A percentile compares a stretch with the other conserved stretches of the same genome.
Conservation (phyloP, 1,284 basidiomycete genomes). For the Cryptococcus deneoformans region DNA sequence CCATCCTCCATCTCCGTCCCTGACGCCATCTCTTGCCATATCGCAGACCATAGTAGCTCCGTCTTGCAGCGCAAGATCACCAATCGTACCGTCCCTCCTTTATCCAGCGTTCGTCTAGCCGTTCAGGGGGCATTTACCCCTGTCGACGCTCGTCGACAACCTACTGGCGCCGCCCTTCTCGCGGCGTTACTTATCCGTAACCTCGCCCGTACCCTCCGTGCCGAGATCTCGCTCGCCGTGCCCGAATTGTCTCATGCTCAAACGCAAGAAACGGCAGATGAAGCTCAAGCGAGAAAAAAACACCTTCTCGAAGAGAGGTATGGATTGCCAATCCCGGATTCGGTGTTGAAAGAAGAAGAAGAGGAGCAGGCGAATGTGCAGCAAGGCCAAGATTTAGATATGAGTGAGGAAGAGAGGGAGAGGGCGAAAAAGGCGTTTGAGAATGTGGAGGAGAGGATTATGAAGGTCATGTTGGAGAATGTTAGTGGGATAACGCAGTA, state of each 20-base stretch:
- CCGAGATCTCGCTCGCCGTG: constrained; percentile 27
- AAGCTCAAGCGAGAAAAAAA: constrained; percentile 31
- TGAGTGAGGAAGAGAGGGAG: constrained; percentile 30
- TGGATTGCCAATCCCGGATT: constrained; percentile 46
- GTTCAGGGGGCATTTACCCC: constrained; percentile 28
- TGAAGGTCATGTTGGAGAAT: constrained; percentile 35
- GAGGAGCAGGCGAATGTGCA: constrained; percentile 28
- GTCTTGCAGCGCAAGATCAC: constrained; percentile 22
- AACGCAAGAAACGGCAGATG: constrained; percentile 12
- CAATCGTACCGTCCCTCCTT: constrained; percentile 22
- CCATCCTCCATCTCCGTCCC: too few species aligned
- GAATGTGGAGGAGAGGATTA: constrained; percentile 28
- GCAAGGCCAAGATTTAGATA: constrained; percentile 9
- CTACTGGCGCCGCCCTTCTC: constrained; percentile 40
- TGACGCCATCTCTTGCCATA: too few species aligned
- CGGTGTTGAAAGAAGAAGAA: constrained; percentile 38
- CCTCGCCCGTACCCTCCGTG: constrained; percentile 33
- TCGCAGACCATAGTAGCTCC: too few species aligned
- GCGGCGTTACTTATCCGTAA: constrained; percentile 44
- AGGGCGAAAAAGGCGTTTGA: constrained; percentile 46
- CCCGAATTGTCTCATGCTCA: constrained; percentile 4
- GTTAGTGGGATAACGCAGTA: constrained; percentile 34
- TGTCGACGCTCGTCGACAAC: constrained; percentile 23
- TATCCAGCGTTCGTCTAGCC: constrained; percentile 22
- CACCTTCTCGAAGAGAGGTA: constrained; percentile 41